Evolutionary conservation across 164 flowering plant species (phyloP).

Genomic region (Vitis riparia): DNA sequence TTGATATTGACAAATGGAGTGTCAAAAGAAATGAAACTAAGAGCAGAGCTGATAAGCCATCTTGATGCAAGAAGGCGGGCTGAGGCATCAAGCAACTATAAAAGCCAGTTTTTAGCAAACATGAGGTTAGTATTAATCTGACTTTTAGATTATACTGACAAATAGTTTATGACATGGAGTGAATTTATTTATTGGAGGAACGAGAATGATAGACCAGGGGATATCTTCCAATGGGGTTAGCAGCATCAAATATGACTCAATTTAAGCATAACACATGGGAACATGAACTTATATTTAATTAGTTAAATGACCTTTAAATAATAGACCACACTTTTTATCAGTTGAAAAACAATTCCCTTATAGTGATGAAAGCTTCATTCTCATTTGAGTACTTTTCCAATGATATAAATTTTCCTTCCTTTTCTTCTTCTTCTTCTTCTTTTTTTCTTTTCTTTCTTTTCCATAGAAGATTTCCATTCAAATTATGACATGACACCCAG

Average conservation of each 20-base stretch:
- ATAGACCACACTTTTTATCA: too few relatives aligned
- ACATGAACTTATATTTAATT: neutral
- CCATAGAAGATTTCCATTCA: too few relatives aligned
- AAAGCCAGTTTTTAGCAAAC: slow-evolving; percentile 96
- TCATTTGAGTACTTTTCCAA: too few relatives aligned
- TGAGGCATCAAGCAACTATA: slow-evolving; percentile 97
- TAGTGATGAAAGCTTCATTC: too few relatives aligned
- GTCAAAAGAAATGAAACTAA: slow-evolving; percentile 95
- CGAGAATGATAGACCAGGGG: too few relatives aligned
- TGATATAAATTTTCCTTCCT: too few relatives aligned
- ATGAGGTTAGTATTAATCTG: slow-evolving; percentile 61
- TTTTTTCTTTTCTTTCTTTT: too few relatives aligned
- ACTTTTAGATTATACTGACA: neutral
- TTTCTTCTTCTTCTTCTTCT: too few relatives aligned
- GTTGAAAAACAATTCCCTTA: too few relatives aligned
- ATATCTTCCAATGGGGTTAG: neutral
- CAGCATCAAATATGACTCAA: neutral
- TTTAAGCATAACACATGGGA: neutral
- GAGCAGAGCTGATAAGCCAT: slow-evolving; percentile 93
- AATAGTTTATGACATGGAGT: neutral
- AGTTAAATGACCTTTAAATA: too few relatives aligned
- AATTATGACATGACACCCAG: too few relatives aligned
- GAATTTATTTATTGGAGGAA: neutral
- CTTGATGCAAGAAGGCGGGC: slow-evolving; percentile 96
- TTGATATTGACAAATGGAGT: slow-evolving; percentile 91